Percentiles rank a stretch among this genome's conserved stretches.
These are phyloP conservation scores for Aspergillus heteromorphus DNA, from an alignment of 495 filamentous ascomycete species.

Conservation along the genomic window DNA sequence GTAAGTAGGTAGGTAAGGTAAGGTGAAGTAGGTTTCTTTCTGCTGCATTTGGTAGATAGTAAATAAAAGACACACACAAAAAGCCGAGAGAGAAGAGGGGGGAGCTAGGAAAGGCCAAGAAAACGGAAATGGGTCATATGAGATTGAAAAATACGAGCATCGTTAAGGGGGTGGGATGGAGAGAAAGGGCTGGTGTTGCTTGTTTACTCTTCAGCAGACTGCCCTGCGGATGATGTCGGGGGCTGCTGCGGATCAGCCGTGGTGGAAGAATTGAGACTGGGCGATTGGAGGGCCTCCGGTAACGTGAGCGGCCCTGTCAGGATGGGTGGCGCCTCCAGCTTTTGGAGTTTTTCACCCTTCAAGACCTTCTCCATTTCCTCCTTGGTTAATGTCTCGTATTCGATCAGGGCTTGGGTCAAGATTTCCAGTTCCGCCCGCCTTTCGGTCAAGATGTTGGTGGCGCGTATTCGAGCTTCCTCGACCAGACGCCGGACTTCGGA, in stretches of 20 bases:
- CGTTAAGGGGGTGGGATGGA: not conserved
- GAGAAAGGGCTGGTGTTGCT: no score
- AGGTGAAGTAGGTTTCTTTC: not conserved
- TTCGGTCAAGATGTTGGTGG: conserved; percentile 60
- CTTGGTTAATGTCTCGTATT: conserved; percentile 87
- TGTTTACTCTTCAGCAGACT: conserved; percentile 18
- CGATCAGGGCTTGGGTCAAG: conserved; percentile 79
- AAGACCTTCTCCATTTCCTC: conserved; percentile 88
- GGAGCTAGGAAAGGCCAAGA: not conserved
- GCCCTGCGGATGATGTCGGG: conserved; percentile 8
- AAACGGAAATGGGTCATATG: not conserved
- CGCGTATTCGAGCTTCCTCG: conserved; percentile 74
- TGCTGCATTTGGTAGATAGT: not conserved
- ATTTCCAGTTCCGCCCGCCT: conserved; percentile 79
- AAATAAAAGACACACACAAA: no score
- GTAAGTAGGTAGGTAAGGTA: not conserved
- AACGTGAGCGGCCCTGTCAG: conserved; percentile 43
- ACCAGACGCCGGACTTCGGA: conserved; percentile 77
- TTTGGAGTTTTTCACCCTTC: conserved; percentile 75
- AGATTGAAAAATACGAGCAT: not conserved
- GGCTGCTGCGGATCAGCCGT: conserved; percentile 8
- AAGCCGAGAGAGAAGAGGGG: not conserved
- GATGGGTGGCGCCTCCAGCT: conserved; percentile 39
- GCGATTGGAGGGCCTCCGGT: conserved; percentile 39
- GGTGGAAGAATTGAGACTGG: conserved; percentile 23